A percentile compares a stretch with the other conserved stretches of the same genome.
Conservation (phyloP, 2,329 filamentous ascomycete genomes). For the Tolypocladium capitatum region DNA sequence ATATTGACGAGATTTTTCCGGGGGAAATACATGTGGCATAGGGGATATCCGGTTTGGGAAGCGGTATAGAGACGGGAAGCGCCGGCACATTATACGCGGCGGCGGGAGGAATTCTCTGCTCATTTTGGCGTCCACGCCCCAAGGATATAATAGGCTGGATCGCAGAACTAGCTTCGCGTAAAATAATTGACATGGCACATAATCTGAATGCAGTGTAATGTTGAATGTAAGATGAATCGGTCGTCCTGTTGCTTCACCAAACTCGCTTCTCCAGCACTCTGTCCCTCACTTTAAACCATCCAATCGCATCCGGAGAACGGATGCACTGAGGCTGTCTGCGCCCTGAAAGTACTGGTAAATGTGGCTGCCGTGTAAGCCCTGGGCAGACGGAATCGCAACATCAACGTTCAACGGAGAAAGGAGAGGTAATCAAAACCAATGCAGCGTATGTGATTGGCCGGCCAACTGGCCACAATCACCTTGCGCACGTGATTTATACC, state of each 20-base stretch:
- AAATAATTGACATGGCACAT: background rate
- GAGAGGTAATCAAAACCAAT: background rate
- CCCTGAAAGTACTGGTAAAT: too few species aligned
- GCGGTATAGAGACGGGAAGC: background rate
- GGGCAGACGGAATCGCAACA: background rate
- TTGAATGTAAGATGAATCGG: background rate
- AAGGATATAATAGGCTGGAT: background rate
- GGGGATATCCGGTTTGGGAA: background rate
- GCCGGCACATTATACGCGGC: background rate
- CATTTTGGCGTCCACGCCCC: background rate
- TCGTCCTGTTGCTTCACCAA: too few species aligned
- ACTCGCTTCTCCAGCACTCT: too few species aligned
- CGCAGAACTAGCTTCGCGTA: background rate
- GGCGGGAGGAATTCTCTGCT: background rate
- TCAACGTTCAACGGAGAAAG: background rate
- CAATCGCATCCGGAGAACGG: too few species aligned
- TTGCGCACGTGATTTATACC: background rate
- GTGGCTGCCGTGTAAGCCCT: background rate
- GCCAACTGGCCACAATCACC: too few species aligned
- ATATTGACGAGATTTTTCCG: background rate
- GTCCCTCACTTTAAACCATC: too few species aligned
- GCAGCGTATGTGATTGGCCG: background rate
- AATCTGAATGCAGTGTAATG: background rate
- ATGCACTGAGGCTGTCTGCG: too few species aligned
- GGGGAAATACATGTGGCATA: background rate